These are phyloP conservation scores for Diaporthe australafricana DNA, from an alignment of 2,329 filamentous ascomycete species.

Conservation along the genomic window DNA sequence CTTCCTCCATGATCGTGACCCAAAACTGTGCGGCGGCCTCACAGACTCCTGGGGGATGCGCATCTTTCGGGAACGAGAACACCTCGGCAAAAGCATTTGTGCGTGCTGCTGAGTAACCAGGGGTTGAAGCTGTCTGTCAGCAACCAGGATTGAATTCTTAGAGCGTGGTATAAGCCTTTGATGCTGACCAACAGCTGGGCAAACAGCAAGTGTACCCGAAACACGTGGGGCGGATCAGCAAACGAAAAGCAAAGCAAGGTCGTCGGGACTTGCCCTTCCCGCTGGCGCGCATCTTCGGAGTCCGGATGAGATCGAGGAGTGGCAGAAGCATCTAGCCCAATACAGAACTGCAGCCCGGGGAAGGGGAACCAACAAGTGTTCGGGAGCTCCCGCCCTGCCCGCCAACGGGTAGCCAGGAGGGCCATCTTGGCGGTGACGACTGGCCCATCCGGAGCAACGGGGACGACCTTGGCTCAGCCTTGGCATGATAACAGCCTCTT, in stretches of 20 bases:
- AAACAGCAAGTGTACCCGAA: not conserved
- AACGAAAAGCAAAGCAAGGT: not conserved
- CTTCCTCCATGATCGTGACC: conserved; percentile 3
- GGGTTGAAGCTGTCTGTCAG: not conserved
- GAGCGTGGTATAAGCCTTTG: not conserved
- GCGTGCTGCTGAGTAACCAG: not conserved
- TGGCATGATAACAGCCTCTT: conserved; percentile 28
- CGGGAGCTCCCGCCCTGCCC: conserved; percentile 17
- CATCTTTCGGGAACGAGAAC: not conserved
- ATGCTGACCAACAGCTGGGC: not conserved
- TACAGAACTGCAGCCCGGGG: not conserved
- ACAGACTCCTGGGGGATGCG: not conserved
- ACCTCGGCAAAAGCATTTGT: not conserved
- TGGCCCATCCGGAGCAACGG: conserved; percentile 1
- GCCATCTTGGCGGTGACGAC: conserved; percentile 20
- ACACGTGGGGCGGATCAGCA: not conserved
- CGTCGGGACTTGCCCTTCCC: conserved; percentile 14
- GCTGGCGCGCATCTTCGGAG: conserved; percentile 10
- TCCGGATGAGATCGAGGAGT: conserved; percentile 6
- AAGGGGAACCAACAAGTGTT: not conserved
- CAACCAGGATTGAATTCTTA: not conserved
- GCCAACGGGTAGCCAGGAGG: not conserved
- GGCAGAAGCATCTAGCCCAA: conserved; percentile 1
- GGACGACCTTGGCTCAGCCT: conserved; percentile 25
- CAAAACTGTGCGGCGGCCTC: not conserved